Percentiles rank a stretch among this genome's conserved stretches.
Conservation (phyloP, 768 basidiomycete genomes). For the Sporobolomyces pararoseus region DNA sequence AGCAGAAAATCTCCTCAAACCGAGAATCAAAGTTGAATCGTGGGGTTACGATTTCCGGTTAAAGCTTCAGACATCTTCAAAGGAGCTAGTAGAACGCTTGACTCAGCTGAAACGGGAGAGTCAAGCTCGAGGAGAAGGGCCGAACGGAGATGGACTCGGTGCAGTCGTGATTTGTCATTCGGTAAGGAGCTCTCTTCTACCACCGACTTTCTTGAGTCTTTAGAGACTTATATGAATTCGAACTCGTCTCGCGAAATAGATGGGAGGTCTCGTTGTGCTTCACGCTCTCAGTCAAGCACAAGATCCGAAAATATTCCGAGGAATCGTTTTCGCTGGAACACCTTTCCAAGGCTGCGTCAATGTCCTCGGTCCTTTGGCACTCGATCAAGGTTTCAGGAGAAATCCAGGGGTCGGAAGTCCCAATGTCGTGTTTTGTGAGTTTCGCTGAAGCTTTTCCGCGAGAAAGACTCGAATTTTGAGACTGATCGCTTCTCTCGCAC, state of each 20-base stretch:
- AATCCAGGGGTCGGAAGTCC: slow-evolving; percentile 26
- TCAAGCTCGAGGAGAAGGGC: slow-evolving; percentile 22
- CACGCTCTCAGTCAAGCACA: slow-evolving; percentile 32
- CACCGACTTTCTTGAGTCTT: too few relatives aligned
- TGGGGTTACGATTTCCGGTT: slow-evolving; percentile 44
- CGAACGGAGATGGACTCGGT: slow-evolving; percentile 19
- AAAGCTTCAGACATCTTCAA: slow-evolving; percentile 9
- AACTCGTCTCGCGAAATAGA: too few relatives aligned
- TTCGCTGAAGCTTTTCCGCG: not conserved
- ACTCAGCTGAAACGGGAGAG: slow-evolving; percentile 20
- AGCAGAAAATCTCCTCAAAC: slow-evolving; percentile 15
- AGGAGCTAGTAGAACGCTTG: slow-evolving; percentile 5
- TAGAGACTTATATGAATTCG: too few relatives aligned
- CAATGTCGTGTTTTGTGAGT: slow-evolving; percentile 3
- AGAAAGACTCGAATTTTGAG: not conserved
- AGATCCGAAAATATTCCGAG: slow-evolving; percentile 40
- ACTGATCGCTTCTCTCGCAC: too few relatives aligned
- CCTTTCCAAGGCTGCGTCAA: slow-evolving; percentile 41
- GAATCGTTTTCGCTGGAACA: slow-evolving; percentile 35
- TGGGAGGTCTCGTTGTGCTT: slow-evolving; percentile 43
- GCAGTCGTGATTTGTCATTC: slow-evolving; percentile 37
- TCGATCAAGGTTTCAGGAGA: slow-evolving; percentile 19
- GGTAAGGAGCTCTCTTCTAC: too few relatives aligned
- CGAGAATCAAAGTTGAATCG: slow-evolving; percentile 24
- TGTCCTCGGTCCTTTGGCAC: slow-evolving; percentile 32